Evolutionary conservation across 352 stramenopile species (phyloP).

Genomic region (Phytophthora brassicae): DNA sequence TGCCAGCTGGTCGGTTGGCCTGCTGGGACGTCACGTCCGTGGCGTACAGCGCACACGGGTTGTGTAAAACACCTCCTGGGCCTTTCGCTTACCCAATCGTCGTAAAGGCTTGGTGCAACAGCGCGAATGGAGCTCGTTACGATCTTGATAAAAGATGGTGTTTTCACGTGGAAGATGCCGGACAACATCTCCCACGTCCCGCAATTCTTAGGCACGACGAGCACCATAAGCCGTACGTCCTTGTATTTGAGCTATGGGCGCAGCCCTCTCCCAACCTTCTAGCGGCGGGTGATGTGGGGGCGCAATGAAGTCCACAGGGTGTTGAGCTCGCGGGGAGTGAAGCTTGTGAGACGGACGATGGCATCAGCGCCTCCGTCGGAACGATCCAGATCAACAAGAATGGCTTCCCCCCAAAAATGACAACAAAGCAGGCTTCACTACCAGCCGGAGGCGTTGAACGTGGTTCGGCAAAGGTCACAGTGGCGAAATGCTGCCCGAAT

Average conservation of each 20-base stretch:
- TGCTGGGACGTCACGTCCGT: slow-evolving; percentile 5
- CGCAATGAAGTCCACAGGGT: neutral
- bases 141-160: neutral
- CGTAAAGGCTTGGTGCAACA: neutral
- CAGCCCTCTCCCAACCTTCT: neutral
- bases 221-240: neutral
- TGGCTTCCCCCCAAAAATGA: too few relatives aligned
- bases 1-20: neutral
- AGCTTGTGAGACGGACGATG: neutral
- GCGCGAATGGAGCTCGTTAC: neutral
- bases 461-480: too few relatives aligned
- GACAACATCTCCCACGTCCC: neutral
- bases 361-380: neutral
- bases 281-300: neutral
- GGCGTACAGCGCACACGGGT: slow-evolving; percentile 4
- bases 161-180: neutral
- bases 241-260: neutral
- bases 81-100: neutral
- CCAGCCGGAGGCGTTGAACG: too few relatives aligned
- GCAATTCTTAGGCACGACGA: neutral
- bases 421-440: too few relatives aligned
- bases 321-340: neutral
- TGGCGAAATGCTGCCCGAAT: too few relatives aligned
- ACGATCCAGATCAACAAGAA: too few relatives aligned
- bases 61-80: neutral